Base-by-base conservation (phyloP, 2,329 filamentous ascomycete genomes). In the Raffaelea albimanens region DNA sequence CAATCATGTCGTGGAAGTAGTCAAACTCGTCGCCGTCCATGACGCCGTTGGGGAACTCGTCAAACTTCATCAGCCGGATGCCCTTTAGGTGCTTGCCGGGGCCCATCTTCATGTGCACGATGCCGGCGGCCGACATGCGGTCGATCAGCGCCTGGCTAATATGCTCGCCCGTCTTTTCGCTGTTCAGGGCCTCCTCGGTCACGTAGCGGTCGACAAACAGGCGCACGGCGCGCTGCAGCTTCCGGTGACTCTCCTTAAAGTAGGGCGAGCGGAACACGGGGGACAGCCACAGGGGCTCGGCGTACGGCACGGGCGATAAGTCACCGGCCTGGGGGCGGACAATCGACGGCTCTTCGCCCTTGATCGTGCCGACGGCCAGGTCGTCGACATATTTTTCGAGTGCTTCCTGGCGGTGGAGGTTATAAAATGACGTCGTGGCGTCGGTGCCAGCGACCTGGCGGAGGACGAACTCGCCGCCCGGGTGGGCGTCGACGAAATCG, bases 381-480 rank as follows among this genome's bases (percentile, higher is more conserved):
- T 78, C 72, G 57, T 78, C 73, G 42, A 74, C 68, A 71, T 94
- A 94, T 63, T 89, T 89, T 51, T 81, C 70, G 11, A 95, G 75
- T n/a, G 94, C 86, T 66, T 95, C 88, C 57, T 95, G 87, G 22
- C 88, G 75, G 68, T 95, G 89, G 46, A 95, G 80, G 70, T 94
- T 94, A 77, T 94, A 95, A 67, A 94, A 95, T 48, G 83, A 84
- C 33, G 75, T 69, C 2, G 88, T 95, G 44, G 87, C 87, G 60
- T 95, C 88, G 55, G 80, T 76, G 52, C 88, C 88, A 25, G 85
- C 88, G 43, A 91, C 78, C 66, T 95, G 87, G 46, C 78, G 75
- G 34, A 94, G 78, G 21, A 94, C 87, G 40, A 85, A 81, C 58
- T 82, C 80, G 58, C 87, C 88, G 56, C 87, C 87, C 1, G 88